Evolutionary conservation across 169 alveolate species (phyloP).

Genomic region (Pseudocohnilembus persalinus): DNA sequence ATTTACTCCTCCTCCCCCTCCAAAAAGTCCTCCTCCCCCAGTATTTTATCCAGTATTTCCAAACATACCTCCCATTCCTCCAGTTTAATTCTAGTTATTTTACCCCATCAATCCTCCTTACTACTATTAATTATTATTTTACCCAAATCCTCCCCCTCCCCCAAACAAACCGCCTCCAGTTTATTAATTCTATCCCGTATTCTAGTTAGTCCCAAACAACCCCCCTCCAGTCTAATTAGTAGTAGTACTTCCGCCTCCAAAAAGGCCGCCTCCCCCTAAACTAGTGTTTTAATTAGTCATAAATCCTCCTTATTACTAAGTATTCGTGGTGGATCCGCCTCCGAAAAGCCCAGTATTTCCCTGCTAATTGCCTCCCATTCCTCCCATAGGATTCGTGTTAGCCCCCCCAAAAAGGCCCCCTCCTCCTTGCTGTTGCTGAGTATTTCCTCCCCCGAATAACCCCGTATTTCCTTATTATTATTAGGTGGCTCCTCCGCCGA

Average conservation of each 20-base stretch:
- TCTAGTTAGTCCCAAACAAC: neutral
- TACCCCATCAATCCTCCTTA: neutral
- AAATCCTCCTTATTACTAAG: neutral
- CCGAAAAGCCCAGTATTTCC: too few relatives aligned
- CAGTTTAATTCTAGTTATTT: neutral
- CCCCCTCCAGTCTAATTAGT: neutral
- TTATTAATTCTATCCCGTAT: neutral
- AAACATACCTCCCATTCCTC: neutral
- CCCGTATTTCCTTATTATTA: neutral
- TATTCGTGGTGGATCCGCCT: too few relatives aligned
- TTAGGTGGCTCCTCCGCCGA: neutral
- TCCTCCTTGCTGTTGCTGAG: neutral
- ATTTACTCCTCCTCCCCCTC: neutral
- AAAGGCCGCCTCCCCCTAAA: neutral
- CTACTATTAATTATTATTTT: neutral
- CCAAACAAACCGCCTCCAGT: neutral
- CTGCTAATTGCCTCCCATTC: neutral
- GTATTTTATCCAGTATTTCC: too few relatives aligned
- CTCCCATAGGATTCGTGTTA: slow-evolving; percentile 1
- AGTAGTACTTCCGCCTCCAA: neutral
- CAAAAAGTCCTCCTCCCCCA: neutral
- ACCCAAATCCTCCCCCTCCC: neutral
- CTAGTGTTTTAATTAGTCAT: neutral
- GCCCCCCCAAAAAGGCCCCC: slow-evolving; percentile 14
- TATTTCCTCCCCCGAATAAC: slow-evolving; percentile 11